A percentile compares a stretch with the other conserved stretches of the same genome.
These are phyloP conservation scores for Zea luxurians DNA, from an alignment of 176 grass and related monocot genomes.

Conservation along the genomic window DNA sequence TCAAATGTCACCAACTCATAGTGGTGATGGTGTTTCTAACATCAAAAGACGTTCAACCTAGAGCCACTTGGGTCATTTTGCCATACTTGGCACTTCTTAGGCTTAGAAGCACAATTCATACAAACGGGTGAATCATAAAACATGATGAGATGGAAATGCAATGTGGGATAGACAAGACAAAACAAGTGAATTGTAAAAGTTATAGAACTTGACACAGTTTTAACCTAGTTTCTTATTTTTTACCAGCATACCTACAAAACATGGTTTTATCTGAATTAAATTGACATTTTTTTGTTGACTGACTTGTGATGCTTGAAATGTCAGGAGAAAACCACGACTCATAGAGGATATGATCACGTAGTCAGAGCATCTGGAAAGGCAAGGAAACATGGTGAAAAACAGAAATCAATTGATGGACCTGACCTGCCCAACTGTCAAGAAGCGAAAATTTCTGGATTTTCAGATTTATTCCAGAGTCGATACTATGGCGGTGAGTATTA, in stretches of 20 bases:
- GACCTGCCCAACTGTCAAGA: constrained; percentile 16
- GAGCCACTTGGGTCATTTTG: not conserved
- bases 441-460: constrained; percentile 44
- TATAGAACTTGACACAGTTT: too few relatives aligned
- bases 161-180: not conserved
- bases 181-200: not conserved
- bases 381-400: constrained; percentile 31
- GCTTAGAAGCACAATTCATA: not conserved
- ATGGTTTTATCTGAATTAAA: not conserved
- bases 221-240: too few relatives aligned
- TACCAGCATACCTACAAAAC: not conserved
- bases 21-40: constrained; percentile 13
- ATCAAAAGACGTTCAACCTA: not conserved
- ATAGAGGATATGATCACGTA: constrained; percentile 36
- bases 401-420: constrained; percentile 35
- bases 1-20: not conserved
- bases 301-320: constrained; percentile 6
- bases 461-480: constrained; percentile 44
- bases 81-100: not conserved
- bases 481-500: constrained; percentile 47
- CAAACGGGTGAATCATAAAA: not conserved
- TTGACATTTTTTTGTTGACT: not conserved
- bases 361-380: constrained; percentile 38
- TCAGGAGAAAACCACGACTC: constrained; percentile 40
- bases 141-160: constrained; percentile 25